Base-by-base conservation (phyloP, 306 rosid genomes). In the Trifolium repens region DNA sequence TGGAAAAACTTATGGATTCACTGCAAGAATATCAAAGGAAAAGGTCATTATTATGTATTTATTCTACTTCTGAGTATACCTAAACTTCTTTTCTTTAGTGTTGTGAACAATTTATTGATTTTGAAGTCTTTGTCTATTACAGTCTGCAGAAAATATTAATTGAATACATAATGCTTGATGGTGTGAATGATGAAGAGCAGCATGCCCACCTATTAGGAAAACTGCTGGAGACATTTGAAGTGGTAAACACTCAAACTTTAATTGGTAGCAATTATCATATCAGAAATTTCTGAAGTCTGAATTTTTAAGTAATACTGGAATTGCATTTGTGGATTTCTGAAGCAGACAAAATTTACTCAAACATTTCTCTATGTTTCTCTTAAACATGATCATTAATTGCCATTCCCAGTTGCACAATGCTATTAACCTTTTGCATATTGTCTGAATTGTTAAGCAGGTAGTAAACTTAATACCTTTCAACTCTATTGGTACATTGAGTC, bases 151-250 rank as follows among this genome's bases (percentile, higher is more conserved):
- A 90, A 72, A 91, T 94, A 80, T 84, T 94, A n/a, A 92, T 94
- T 0, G 98, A 94, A 86, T 94, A 94, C 89, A 94, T 92, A 79
- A 94, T 94, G 98, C 97, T 94, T 66, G 96, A 91, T 74, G 96
- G 87, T 82, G 92, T 91, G 81, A 94, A 94, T 70, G 98, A 94
- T 81, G 97, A 85, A 74, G 98, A 90, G 85, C 84, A 89, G 54
- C 96, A 91, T 46, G 97, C 96, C 75, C 97, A 91, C 87, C 97
- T 68, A 82, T 90, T 94, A 54, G 96, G 92, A 50, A 89, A 92
- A 65, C 87, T 92, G 88, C 69, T 91, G 22, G 92, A 89, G 72
- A 90, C 91, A 44, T 87, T 94, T 82, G 80, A 90, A 90, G 98
- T 89, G 96, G 98, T 94, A 84, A 83, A 81, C 76, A 72, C 85